Evolutionary conservation across 2,329 filamentous ascomycete species (phyloP).

Genomic region (Trichoderma arundinaceum): DNA sequence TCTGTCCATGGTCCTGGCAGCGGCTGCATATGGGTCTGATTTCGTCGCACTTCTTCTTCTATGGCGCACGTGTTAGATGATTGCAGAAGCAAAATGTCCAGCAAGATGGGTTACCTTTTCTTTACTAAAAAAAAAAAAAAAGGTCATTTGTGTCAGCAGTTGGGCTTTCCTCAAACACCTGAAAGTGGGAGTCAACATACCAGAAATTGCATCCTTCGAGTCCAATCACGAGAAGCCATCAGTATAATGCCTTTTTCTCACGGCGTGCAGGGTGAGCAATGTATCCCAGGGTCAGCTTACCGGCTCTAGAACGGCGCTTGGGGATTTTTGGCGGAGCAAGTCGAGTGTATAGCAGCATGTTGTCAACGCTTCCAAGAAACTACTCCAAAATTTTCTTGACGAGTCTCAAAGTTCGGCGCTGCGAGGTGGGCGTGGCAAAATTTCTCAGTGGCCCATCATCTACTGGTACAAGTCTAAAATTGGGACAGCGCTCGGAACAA

Average conservation of each 20-base stretch:
- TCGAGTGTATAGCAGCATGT: slow-evolving; percentile 65
- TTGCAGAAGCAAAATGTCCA: slow-evolving; percentile 27
- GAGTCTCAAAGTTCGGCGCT: background rate
- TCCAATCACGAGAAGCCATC: background rate
- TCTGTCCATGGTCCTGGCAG: slow-evolving; percentile 55
- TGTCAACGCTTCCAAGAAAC: slow-evolving; percentile 19
- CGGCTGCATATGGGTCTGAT: slow-evolving; percentile 56
- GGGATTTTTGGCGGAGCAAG: slow-evolving; percentile 62
- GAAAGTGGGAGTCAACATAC: slow-evolving; percentile 44
- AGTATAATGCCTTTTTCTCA: background rate
- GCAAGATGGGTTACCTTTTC: slow-evolving; percentile 53
- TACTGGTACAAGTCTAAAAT: background rate
- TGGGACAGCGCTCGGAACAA: background rate
- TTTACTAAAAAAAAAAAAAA: slow-evolving; percentile 48
- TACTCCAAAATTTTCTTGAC: background rate
- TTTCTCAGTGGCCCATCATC: slow-evolving; percentile 16
- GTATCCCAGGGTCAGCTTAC: slow-evolving; percentile 48
- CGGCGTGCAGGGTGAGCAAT: background rate
- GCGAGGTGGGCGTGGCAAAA: background rate
- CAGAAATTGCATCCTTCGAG: slow-evolving; percentile 57
- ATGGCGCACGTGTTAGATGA: slow-evolving; percentile 26
- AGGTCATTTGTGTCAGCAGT: slow-evolving; percentile 29
- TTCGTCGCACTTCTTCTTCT: slow-evolving; percentile 67
- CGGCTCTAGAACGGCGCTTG: slow-evolving; percentile 64
- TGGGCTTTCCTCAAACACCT: background rate